These are phyloP conservation scores for Leishmania amazonensis DNA, from an alignment of 208 protist species.

Conservation along the genomic window DNA sequence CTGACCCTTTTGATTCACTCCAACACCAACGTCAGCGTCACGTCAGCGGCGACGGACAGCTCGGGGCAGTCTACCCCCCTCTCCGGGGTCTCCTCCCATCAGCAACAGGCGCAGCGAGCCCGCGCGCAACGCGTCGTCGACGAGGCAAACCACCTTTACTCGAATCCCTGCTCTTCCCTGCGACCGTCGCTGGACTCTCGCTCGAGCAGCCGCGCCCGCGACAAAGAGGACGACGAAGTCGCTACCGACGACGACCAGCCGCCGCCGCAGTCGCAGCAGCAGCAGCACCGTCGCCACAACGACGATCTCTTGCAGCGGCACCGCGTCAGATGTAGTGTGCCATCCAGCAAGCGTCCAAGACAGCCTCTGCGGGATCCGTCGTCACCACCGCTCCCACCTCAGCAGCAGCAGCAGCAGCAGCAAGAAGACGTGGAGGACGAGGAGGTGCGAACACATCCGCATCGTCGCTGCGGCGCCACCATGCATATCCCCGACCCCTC, in stretches of 20 bases:
- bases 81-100: conserved; percentile 22
- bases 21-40: conserved; percentile 17
- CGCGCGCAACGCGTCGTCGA: conserved; percentile 11
- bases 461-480: neutral
- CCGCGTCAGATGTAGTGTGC: neutral
- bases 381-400: neutral
- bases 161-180: conserved; percentile 1
- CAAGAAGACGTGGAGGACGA: neutral
- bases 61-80: conserved; percentile 28
- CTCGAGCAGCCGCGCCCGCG: conserved; percentile 16
- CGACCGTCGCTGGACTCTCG: conserved; percentile 22
- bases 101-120: conserved; percentile 11
- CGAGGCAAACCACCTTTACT: conserved; percentile 5
- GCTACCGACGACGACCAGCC: neutral
- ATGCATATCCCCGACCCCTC: conserved; percentile 32
- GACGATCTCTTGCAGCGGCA: conserved; percentile 5
- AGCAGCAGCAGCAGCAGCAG: neutral
- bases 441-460: neutral
- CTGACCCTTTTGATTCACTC: conserved; percentile 16
- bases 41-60: conserved; percentile 16
- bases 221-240: conserved; percentile 15
- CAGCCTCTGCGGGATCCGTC: neutral
- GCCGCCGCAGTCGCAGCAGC: neutral
- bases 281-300: conserved; percentile 9
- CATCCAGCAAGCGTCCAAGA: conserved; percentile 22